These are phyloP conservation scores for Yarrowia sp. DNA, from an alignment of 805 yeast species.

Conservation along the genomic window DNA sequence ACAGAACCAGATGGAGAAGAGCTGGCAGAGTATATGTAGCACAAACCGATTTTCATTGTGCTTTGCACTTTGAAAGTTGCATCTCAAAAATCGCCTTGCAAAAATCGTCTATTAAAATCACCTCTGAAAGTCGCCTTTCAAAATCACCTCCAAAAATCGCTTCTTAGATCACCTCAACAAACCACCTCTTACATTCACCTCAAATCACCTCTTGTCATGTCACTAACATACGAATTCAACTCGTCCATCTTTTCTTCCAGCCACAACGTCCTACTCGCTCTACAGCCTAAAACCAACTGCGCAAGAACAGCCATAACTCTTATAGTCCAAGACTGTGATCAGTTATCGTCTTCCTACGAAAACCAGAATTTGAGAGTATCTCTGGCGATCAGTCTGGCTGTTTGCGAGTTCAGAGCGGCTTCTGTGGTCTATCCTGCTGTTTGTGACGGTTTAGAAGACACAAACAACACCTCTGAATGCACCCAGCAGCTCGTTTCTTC, in stretches of 20 bases:
- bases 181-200: too few relatives aligned
- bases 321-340: conserved; percentile 34
- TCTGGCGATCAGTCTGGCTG: conserved; percentile 34
- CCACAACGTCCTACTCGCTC: conserved; percentile 25
- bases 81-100: too few relatives aligned
- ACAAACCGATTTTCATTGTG: too few relatives aligned
- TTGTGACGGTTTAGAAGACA: conserved; percentile 29
- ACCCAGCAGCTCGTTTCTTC: conserved; percentile 34
- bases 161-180: too few relatives aligned
- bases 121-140: too few relatives aligned
- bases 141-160: too few relatives aligned
- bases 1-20: too few relatives aligned
- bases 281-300: conserved; percentile 35
- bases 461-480: conserved; percentile 28
- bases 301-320: conserved; percentile 33
- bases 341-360: neutral
- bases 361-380: conserved; percentile 31
- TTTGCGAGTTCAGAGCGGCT: conserved; percentile 39
- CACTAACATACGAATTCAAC: conserved; percentile 7
- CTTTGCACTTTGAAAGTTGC: too few relatives aligned
- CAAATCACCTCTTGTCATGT: neutral
- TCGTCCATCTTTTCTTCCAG: neutral
- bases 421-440: conserved; percentile 33
- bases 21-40: too few relatives aligned
- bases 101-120: too few relatives aligned